Conservation (phyloP, 2,329 filamentous ascomycete genomes). For the Raffaelea albimanens region DNA sequence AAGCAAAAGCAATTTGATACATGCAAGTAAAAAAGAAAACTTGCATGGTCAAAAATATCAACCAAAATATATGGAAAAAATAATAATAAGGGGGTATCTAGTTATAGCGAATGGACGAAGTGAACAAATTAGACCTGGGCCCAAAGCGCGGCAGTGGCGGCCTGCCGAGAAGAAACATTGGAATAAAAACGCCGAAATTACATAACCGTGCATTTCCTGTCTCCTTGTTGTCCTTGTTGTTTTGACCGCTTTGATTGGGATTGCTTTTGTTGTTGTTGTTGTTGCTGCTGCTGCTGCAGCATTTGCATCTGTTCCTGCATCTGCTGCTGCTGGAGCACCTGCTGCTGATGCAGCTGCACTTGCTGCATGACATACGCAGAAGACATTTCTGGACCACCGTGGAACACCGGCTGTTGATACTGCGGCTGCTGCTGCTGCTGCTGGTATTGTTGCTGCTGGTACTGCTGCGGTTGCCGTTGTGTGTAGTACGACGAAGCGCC, state of each 20-base stretch:
- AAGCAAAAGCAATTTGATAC: constrained; percentile 8
- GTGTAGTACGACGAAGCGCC: background rate
- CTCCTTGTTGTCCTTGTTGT: background rate
- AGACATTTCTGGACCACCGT: constrained; percentile 6
- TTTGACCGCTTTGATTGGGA: background rate
- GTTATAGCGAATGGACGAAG: background rate
- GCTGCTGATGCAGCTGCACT: constrained; percentile 2
- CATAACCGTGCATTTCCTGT: constrained; percentile 13
- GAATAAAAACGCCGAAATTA: constrained; percentile 2
- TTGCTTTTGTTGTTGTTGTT: constrained; percentile 3
- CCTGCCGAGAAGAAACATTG: background rate
- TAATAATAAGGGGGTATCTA: background rate
- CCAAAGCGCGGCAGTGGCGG: too few relatives aligned
- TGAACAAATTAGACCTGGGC: background rate
- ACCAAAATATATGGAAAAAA: background rate
- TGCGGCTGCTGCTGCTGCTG: constrained; percentile 4
- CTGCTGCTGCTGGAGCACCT: constrained; percentile 1
- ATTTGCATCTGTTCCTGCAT: constrained; percentile 1
- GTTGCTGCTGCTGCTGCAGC: constrained; percentile 1
- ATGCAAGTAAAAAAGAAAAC: constrained; percentile 5
- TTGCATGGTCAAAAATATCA: background rate
- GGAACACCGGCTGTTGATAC: background rate
- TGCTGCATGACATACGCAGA: constrained; percentile 8
- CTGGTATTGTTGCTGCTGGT: background rate
- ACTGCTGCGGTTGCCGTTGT: background rate